Conservation (phyloP, 2,329 filamentous ascomycete species). For the Knufia fluminis region DNA sequence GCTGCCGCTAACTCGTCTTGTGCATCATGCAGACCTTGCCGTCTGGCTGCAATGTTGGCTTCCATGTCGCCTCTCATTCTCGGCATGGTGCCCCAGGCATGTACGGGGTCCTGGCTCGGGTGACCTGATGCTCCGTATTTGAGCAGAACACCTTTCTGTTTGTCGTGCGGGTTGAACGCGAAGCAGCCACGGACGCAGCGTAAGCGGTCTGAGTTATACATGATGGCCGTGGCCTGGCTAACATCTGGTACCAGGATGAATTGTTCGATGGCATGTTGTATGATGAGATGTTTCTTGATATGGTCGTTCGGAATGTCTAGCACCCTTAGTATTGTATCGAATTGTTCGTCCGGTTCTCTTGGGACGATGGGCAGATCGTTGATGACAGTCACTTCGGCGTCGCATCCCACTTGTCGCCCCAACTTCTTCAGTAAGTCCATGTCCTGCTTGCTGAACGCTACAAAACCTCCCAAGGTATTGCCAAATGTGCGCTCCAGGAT, state of each 20-base stretch:
- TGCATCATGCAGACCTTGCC: constrained; percentile 43
- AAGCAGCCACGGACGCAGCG: constrained; percentile 61
- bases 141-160: constrained; percentile 53
- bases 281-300: constrained; percentile 73
- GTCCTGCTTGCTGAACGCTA: constrained; percentile 70
- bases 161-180: constrained; percentile 55
- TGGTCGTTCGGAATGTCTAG: constrained; percentile 70
- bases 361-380: constrained; percentile 25
- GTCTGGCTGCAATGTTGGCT: constrained; percentile 52
- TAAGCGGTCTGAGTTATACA: constrained; percentile 43
- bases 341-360: constrained; percentile 60
- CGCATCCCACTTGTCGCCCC: constrained; percentile 39
- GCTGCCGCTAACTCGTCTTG: constrained; percentile 44
- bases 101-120: constrained; percentile 44
- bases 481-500: constrained; percentile 73
- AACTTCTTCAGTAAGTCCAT: constrained; percentile 57
- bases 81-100: constrained; percentile 44
- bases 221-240: constrained; percentile 56
- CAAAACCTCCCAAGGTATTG: constrained; percentile 61
- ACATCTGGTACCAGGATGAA: constrained; percentile 65
- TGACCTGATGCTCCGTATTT: constrained; percentile 41
- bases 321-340: constrained; percentile 70
- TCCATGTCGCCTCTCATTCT: constrained; percentile 75
- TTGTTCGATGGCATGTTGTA: constrained; percentile 75
- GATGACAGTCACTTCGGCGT: constrained; percentile 55